Conservation (phyloP, 129 eudicot genomes). For the Lactuca sativa region DNA sequence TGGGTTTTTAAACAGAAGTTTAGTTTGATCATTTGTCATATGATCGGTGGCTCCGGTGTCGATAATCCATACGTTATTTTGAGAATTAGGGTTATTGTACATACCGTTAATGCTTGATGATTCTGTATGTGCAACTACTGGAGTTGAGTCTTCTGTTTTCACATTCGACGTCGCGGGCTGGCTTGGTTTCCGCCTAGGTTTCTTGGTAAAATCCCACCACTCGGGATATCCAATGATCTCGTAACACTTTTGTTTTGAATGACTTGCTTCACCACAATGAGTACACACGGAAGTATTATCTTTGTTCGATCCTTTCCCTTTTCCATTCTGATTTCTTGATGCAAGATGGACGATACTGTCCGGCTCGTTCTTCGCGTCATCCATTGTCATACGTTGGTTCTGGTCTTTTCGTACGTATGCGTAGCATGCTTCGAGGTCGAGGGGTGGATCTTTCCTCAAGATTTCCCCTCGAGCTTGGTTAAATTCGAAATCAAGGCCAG, state of each 20-base stretch:
- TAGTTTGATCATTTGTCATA: no score
- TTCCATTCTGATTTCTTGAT: not conserved
- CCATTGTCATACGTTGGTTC: no score
- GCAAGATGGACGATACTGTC: not conserved
- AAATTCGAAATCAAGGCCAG: conserved; percentile 1
- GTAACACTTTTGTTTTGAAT: conserved; percentile 6
- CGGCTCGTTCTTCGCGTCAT: not conserved
- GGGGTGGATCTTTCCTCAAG: not conserved
- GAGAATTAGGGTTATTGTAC: not conserved
- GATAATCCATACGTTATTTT: not conserved
- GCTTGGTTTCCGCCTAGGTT: not conserved
- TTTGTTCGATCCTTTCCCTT: not conserved
- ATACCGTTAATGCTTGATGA: not conserved
- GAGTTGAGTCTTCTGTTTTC: not conserved
- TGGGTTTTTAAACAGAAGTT: not conserved
- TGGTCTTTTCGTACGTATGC: no score
- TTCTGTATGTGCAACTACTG: not conserved
- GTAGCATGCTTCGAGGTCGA: not conserved
- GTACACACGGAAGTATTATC: not conserved
- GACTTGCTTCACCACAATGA: conserved; percentile 8
- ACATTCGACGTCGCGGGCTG: not conserved
- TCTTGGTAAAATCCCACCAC: no score
- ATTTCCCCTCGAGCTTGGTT: not conserved
- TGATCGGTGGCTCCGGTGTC: no score
- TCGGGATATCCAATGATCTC: no score